Percentiles rank a stretch among this genome's conserved stretches.
Conservation (phyloP, 2,329 filamentous ascomycete genomes). For the Dothideomycetes sp. region DNA sequence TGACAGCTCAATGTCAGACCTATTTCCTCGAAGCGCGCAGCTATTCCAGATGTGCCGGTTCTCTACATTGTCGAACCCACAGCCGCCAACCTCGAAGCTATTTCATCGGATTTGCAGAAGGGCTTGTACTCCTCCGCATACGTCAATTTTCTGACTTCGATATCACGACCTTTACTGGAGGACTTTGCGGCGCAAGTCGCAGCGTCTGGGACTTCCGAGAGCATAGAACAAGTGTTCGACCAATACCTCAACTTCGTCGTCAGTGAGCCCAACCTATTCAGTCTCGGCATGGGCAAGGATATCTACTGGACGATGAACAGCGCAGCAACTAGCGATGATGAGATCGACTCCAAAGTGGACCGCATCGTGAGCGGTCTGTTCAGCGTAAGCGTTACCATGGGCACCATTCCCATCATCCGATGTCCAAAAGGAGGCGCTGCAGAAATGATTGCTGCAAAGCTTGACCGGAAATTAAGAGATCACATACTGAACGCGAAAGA, state of each 20-base stretch:
- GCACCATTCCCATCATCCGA: constrained; percentile 86
- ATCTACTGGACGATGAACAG: constrained; percentile 97
- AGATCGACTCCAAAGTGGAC: constrained; percentile 78
- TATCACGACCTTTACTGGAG: constrained; percentile 81
- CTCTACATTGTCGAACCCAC: constrained; percentile 94
- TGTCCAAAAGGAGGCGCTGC: constrained; percentile 88
- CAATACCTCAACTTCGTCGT: constrained; percentile 98
- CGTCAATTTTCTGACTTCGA: constrained; percentile 91
- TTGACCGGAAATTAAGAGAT: constrained; percentile 90
- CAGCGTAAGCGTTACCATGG: constrained; percentile 97
- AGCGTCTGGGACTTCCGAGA: constrained; percentile 71
- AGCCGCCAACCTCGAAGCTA: constrained; percentile 63
- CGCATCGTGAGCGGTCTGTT: constrained; percentile 93
- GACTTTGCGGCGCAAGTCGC: constrained; percentile 89
- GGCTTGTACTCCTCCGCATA: constrained; percentile 88
- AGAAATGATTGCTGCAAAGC: constrained; percentile 85
- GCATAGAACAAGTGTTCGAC: constrained; percentile 86
- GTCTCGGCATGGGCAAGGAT: constrained; percentile 82
- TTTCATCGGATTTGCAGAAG: constrained; percentile 76
- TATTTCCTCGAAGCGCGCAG: constrained; percentile 68
- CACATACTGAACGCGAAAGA: constrained; percentile 97
- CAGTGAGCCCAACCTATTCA: constrained; percentile 90
- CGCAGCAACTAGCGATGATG: constrained; percentile 77
- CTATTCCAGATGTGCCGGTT: constrained; percentile 90
- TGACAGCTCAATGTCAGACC: constrained; percentile 39